A percentile compares a stretch with the other conserved stretches of the same genome.
These are phyloP conservation scores for Scheffersomyces ergatensis DNA, from an alignment of 805 yeast species.

Conservation along the genomic window DNA sequence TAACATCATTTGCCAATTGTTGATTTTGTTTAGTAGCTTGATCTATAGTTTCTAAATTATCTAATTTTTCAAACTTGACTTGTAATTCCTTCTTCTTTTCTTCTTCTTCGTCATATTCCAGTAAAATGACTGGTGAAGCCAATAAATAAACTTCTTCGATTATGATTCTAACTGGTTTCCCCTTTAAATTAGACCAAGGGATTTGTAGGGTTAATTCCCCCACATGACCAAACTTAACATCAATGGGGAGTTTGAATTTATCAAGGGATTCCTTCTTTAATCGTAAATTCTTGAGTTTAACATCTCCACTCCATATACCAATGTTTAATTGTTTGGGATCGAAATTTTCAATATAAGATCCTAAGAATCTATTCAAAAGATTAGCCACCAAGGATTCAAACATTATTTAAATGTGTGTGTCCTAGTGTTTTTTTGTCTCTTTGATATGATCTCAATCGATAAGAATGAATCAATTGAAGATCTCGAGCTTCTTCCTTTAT, in stretches of 20 bases:
- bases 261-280: conserved; percentile 89
- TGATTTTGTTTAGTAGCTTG: conserved; percentile 37
- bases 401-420: too few species aligned
- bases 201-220: conserved; percentile 89
- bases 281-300: conserved; percentile 71
- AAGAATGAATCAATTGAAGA: too few species aligned
- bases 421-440: too few species aligned
- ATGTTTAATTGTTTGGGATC: conserved; percentile 93
- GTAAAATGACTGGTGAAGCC: conserved; percentile 69
- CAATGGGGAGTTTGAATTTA: conserved; percentile 78
- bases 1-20: conserved; percentile 29
- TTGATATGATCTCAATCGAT: too few species aligned
- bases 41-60: conserved; percentile 63
- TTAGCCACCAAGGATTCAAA: conserved; percentile 66
- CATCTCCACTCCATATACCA: conserved; percentile 98
- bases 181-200: conserved; percentile 94
- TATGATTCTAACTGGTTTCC: conserved; percentile 84
- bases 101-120: conserved; percentile 53
- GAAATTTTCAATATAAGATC: conserved; percentile 86
- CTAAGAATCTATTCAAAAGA: conserved; percentile 58
- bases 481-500: too few species aligned
- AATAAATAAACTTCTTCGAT: conserved; percentile 85
- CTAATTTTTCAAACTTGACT: conserved; percentile 63
- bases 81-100: conserved; percentile 60
- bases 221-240: conserved; percentile 83